Evolutionary conservation across 2,329 filamentous ascomycete species (phyloP), one percentile per base, ranked within the genome.

Genomic region (Periconia digitata): DNA sequence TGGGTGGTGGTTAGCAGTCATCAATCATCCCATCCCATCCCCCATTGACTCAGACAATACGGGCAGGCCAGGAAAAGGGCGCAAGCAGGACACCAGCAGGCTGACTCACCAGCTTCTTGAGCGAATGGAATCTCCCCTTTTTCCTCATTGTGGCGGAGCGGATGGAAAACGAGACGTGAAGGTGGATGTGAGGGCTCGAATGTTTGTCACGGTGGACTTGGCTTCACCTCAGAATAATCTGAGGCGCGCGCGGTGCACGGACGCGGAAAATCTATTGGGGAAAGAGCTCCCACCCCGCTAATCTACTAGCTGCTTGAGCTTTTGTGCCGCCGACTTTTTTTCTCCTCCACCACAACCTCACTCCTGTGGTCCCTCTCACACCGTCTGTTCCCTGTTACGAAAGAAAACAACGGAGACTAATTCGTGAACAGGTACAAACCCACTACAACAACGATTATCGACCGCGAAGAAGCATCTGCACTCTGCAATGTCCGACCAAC

Each of bases 91-190:
- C 36, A n/a, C n/a, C n/a, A n/a, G 27, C 27, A 32, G 27, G 4
- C n/a, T 32, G 27, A 74, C 84, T 67, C 77, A 89, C 86, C 55
- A 83, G 78, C 66, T 80, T 79, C 69, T 80, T 84, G 50, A 90
- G 78, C 66, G 80, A 82, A 74, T 89, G 85, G 62, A 85, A 87
- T 68, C 83, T 82, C 44, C 63, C 58, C 62, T 69, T 68, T 65
- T 76, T 79, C 62, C 83, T 63, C 70, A 72, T 72, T 61, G 56
- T 54, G 67, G 56, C 38, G 52, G 47, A 21, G 40, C 41, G 35
- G 51, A 58, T 53, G 41, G 51, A 47, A 44, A 40, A 53, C 46
- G 40, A 43, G 37, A 34, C n/a, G 15, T 34, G 43, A 22, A 8
- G 24, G 24, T 21, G 37, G 36, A 29, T 20, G 21, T n/a, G n/a